phyloP scores from a whole-genome alignment of 805 yeast genomes.

The Yamadazyma takamatsuzukensis region DNA sequence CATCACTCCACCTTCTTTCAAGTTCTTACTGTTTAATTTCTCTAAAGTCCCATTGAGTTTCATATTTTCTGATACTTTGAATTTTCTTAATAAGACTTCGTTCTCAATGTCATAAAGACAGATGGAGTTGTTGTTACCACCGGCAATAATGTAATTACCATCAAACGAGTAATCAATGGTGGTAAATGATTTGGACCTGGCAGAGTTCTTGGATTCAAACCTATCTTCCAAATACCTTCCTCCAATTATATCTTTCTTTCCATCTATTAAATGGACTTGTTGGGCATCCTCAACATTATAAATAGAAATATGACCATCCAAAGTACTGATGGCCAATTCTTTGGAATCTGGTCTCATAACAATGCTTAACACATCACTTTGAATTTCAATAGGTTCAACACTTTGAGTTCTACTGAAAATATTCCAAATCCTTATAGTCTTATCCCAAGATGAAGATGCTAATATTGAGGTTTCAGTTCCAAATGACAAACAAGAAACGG shows the following conservation, averaged over 20 bases:
- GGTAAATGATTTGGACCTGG: slow-evolving; percentile 80
- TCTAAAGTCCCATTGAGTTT: slow-evolving; percentile 83
- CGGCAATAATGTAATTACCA: slow-evolving; percentile 84
- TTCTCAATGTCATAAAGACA: slow-evolving; percentile 88
- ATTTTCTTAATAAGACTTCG: slow-evolving; percentile 79
- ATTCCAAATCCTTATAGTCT: slow-evolving; percentile 89
- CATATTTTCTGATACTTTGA: slow-evolving; percentile 86
- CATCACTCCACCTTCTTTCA: slow-evolving; percentile 76
- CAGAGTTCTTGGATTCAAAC: slow-evolving; percentile 74
- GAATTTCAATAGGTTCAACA: slow-evolving; percentile 86
- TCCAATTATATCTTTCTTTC: slow-evolving; percentile 76
- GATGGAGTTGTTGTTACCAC: slow-evolving; percentile 87
- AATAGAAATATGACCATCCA: slow-evolving; percentile 81
- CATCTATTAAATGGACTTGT: slow-evolving; percentile 81
- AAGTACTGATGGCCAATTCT: slow-evolving; percentile 79
- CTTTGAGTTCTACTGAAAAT: slow-evolving; percentile 82
- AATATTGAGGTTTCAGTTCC: slow-evolving; percentile 72
- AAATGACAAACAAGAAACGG: slow-evolving; percentile 82
- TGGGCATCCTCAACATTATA: slow-evolving; percentile 82
- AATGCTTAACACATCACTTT: slow-evolving; percentile 77
- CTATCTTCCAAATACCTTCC: slow-evolving; percentile 84
- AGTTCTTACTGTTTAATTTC: slow-evolving; percentile 69
- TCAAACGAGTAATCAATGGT: slow-evolving; percentile 84
- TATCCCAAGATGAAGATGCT: slow-evolving; percentile 96
- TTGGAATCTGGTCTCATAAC: slow-evolving; percentile 92